Evolutionary conservation across 306 rosid genomes (phyloP), one percentile per base, ranked within the genome.

Genomic region (Glycine soja): DNA sequence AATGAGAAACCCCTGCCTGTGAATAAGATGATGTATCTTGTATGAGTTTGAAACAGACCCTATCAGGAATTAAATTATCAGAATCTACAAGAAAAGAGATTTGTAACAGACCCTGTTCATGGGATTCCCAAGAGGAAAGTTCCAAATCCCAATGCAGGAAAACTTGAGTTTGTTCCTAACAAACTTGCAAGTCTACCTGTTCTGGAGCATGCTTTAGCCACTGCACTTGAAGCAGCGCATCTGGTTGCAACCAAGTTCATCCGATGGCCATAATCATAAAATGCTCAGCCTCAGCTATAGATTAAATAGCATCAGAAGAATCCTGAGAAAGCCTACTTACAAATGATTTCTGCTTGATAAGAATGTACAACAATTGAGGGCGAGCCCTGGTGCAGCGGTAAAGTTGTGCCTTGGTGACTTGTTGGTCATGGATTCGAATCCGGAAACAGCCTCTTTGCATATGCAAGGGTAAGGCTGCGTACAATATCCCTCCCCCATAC

Each of bases 1-100:
- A 52, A 51, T 19, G 30, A 43, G 34, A 7, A 53, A 53, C 34
- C 58, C 34, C 36, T 54, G 34, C 59, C 75, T 32, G 3, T 3
- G 40, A 36, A 36, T 36, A 66, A 15, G 30, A 75, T 40, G 36
- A 40, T 46, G 38, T 7, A 51, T n/a, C 76, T 32, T 43, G 43
- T 72, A 46, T 73, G 65, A 78, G 47, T 30, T 53, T 78, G 86
- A 58, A 43, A 46, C 67, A 63, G 53, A 72, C 8, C 73, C 80
- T 30, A 46, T 54, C 12, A 53, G 2, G 40, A 76, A 70, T 57
- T 70, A 59, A 70, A 56, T 76, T 14, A 82, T 61, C 43, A 61
- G 43, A 59, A 50, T 61, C 67, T 40, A 24, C 3, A 70, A 56
- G 54, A 47, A 10, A 77, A 14, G 67, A 59, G 63, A 62, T 52